Base-by-base conservation (phyloP, 1,139 yeast species). In the Suhomyces taliae region DNA sequence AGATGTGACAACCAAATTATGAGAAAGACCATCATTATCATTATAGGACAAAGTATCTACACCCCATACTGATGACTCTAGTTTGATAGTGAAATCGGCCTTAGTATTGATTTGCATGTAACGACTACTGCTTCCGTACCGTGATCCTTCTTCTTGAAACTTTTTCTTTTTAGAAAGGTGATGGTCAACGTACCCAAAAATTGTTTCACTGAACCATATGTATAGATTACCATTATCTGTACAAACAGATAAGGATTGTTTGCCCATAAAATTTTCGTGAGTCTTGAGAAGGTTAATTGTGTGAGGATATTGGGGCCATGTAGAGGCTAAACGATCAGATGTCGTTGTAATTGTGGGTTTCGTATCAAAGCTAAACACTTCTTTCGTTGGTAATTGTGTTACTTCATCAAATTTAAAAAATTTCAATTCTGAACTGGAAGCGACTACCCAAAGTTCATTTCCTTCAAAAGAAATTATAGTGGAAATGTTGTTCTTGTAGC, bases 1-100 rank as follows among this genome's bases (percentile, higher is more conserved):
- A 0, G 89, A 79, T 0, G 78, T 71, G 0, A 71, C 81, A 9
- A 85, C 51, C 26, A 80, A 52, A 48, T 74, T 62, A 43, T 68
- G 74, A 3, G 29, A 52, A 32, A n/a, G 59, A 49, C 56, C 70
- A 51, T 26, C 62, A 3, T 39, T 27, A 37, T 64, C 69, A 2
- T 34, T 15, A 44, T 62, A 65, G 1, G 57, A 45, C 27, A 56
- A 43, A 41, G 70, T 63, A 54, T 82, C 88, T 19, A 83, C 59
- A 0, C 90, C 90, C 93, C 93, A 86, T 0, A 78, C 80, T 0
- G 89, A 82, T 1, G 79, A 63, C 32, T 67, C 67, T 47, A 75
- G 53, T 33, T 68, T 67, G 7, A 83, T 44, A 19, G 62, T 64
- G 40, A 68, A 66, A 43, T 67, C 72, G 0, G 83, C 76, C 8